These are phyloP conservation scores for Fistulinella cinereoalba DNA, from an alignment of 1,284 basidiomycete genomes.

Conservation along the genomic window DNA sequence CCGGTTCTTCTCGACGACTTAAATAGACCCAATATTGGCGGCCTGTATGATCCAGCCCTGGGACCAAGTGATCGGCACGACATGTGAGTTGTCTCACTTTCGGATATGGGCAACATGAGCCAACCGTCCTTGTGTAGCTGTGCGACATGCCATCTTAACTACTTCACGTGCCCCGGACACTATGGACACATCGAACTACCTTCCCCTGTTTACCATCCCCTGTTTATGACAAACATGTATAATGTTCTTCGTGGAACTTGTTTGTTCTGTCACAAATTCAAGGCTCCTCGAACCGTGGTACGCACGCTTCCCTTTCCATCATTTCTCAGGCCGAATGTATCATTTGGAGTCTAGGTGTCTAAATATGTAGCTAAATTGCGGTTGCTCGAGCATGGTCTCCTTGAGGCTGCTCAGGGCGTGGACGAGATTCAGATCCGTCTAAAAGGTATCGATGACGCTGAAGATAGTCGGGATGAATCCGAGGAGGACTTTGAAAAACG, in stretches of 20 bases:
- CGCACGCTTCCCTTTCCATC: slow-evolving; percentile 32
- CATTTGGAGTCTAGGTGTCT: slow-evolving; percentile 51
- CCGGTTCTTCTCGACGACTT: slow-evolving; percentile 92
- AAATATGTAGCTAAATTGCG: slow-evolving; percentile 86
- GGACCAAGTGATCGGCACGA: slow-evolving; percentile 88
- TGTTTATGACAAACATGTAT: slow-evolving; percentile 94
- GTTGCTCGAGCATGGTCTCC: slow-evolving; percentile 87
- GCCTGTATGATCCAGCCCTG: slow-evolving; percentile 93
- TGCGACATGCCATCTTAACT: slow-evolving; percentile 87
- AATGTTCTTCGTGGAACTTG: slow-evolving; percentile 89
- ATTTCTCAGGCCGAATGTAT: slow-evolving; percentile 10
- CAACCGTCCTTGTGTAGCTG: slow-evolving; percentile 58
- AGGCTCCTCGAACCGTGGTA: slow-evolving; percentile 75
- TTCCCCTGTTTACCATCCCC: slow-evolving; percentile 92
- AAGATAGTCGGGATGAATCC: slow-evolving; percentile 47
- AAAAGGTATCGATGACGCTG: slow-evolving; percentile 37
- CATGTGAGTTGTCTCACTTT: slow-evolving; percentile 60
- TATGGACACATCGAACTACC: slow-evolving; percentile 99
- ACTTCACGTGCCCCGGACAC: slow-evolving; percentile 95
- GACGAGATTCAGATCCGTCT: slow-evolving; percentile 54
- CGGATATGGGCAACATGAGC: not conserved
- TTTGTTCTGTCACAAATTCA: slow-evolving; percentile 95
- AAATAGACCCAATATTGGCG: slow-evolving; percentile 88
- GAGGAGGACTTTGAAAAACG: slow-evolving; percentile 66
- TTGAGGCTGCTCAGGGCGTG: slow-evolving; percentile 78